These are phyloP conservation scores for Gentiana dahurica DNA, from an alignment of 257 asterid genomes.

Conservation along the genomic window DNA sequence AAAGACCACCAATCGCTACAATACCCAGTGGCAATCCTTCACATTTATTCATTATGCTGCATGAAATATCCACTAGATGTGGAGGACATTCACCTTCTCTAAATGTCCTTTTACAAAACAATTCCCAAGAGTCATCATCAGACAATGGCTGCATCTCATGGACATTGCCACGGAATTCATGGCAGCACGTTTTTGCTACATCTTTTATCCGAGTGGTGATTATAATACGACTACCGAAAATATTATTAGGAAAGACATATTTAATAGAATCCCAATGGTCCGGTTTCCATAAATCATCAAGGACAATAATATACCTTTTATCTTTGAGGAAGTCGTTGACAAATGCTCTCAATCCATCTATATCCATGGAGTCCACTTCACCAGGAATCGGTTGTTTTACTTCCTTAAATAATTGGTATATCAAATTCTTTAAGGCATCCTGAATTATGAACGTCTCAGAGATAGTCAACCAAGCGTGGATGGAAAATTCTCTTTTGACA, in stretches of 20 bases:
- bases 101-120: constrained; percentile 14
- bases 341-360: constrained; percentile 7
- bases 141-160: constrained; percentile 10
- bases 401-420: constrained; percentile 17
- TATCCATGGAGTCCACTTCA: constrained; percentile 7
- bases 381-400: constrained; percentile 10
- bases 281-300: constrained; percentile 24
- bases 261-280: constrained; percentile 23
- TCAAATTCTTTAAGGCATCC: constrained; percentile 16
- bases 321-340: constrained; percentile 11
- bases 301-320: constrained; percentile 15
- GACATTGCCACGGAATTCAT: constrained; percentile 4
- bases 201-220: constrained; percentile 15
- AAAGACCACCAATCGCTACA: background rate
- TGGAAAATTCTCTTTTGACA: constrained; percentile 16
- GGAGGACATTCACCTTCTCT: constrained; percentile 9
- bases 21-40: constrained; percentile 5
- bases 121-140: background rate
- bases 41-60: constrained; percentile 10
- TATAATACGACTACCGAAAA: constrained; percentile 18
- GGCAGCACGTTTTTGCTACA: constrained; percentile 4
- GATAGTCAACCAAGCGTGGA: constrained; percentile 26
- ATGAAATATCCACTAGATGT: constrained; percentile 5
- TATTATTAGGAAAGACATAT: constrained; percentile 15
- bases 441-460: constrained; percentile 17